phyloP scores from a whole-genome alignment of 768 basidiomycete species.

The Kwoniella pini region DNA sequence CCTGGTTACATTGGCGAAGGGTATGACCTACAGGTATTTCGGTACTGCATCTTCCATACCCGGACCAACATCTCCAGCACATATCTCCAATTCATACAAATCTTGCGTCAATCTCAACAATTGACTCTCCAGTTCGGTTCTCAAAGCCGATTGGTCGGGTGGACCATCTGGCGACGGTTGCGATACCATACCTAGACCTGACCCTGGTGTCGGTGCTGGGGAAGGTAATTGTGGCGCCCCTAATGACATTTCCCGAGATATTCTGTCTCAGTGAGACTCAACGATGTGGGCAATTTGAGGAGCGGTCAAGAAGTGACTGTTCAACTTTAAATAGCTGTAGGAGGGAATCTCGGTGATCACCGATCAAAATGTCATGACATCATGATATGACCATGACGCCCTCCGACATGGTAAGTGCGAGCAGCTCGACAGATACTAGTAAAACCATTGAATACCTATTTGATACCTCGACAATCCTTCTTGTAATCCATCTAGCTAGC shows the following conservation, averaged over 20 bases:
- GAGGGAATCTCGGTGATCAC: neutral
- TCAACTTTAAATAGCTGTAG: neutral
- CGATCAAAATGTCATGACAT: conserved; percentile 4
- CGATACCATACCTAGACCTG: neutral
- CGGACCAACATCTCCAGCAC: conserved; percentile 42
- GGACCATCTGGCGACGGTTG: neutral
- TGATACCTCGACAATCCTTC: too few species aligned
- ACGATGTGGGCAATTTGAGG: neutral
- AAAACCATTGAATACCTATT: too few species aligned
- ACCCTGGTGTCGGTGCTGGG: conserved; percentile 34
- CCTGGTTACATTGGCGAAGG: too few species aligned
- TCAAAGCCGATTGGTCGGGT: conserved; percentile 24
- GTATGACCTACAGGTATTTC: conserved; percentile 33
- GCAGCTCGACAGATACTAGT: too few species aligned
- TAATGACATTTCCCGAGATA: conserved; percentile 21
- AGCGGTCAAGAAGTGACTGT: neutral
- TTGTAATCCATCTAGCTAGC: too few species aligned
- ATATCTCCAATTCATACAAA: conserved; percentile 49
- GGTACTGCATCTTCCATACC: conserved; percentile 43
- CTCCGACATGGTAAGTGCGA: too few species aligned
- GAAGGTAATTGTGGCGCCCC: conserved; percentile 34
- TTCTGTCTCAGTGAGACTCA: neutral
- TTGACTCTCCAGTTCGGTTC: conserved; percentile 28
- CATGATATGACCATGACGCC: conserved; percentile 5
- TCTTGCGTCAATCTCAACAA: conserved; percentile 41